phyloP scores from a whole-genome alignment of 345 rosid genomes.

The Aethionema arabicum region DNA sequence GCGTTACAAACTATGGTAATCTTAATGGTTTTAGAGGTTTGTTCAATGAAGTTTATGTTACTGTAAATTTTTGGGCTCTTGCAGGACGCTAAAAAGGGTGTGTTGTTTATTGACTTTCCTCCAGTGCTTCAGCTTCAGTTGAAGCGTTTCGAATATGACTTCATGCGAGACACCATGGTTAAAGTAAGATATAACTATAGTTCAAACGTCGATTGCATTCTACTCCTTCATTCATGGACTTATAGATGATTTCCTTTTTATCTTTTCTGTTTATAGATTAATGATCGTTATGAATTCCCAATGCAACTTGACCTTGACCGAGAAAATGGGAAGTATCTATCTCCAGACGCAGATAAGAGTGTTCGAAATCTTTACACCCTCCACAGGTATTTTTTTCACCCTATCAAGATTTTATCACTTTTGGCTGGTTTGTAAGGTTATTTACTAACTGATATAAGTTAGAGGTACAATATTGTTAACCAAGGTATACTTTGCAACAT shows the following conservation, averaged over 20 bases:
- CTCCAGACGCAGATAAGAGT: constrained; percentile 89
- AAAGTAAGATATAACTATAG: constrained; percentile 79
- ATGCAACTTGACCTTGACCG: constrained; percentile 92
- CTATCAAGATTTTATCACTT: neutral
- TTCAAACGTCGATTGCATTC: constrained; percentile 7
- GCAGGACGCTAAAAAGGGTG: constrained; percentile 98
- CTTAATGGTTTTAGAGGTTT: no score
- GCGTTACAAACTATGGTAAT: no score
- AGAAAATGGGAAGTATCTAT: constrained; percentile 77
- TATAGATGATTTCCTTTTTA: no score
- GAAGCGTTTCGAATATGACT: constrained; percentile 96
- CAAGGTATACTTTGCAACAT: no score
- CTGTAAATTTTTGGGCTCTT: constrained; percentile 6
- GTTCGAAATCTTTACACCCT: constrained; percentile 94
- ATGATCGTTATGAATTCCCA: constrained; percentile 96
- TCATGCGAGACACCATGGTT: constrained; percentile 94
- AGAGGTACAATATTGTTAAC: no score
- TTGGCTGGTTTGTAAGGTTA: no score
- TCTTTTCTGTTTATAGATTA: constrained; percentile 48
- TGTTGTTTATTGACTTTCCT: constrained; percentile 86
- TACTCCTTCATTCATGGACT: no score
- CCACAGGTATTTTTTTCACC: constrained; percentile 60
- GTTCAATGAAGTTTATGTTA: no score
- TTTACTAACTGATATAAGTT: no score
- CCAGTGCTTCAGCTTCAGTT: constrained; percentile 98